These are phyloP conservation scores for Diaporthe ilicicola DNA, from an alignment of 2,329 filamentous ascomycete genomes.

Conservation along the genomic window DNA sequence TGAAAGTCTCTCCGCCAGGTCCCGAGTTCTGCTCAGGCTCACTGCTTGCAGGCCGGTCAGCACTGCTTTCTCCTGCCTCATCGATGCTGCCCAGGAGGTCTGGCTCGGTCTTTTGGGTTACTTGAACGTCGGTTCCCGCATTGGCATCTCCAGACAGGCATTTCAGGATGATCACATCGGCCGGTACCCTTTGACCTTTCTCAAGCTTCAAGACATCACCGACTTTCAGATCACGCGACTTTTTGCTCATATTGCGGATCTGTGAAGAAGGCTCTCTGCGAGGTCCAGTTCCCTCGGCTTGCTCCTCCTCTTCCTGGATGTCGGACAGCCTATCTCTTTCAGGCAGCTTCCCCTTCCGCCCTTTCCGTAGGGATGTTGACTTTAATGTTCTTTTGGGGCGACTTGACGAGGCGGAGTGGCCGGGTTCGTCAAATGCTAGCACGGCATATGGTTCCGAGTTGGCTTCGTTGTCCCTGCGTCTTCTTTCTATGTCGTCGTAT, in stretches of 20 bases:
- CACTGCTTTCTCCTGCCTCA: slow-evolving; percentile 40
- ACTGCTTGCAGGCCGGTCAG: slow-evolving; percentile 46
- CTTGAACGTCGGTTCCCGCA: slow-evolving; percentile 43
- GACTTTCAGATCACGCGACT: slow-evolving; percentile 88
- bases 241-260: slow-evolving; percentile 76
- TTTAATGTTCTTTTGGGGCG: slow-evolving; percentile 56
- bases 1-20: slow-evolving; percentile 88
- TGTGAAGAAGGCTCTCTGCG: slow-evolving; percentile 53
- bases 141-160: slow-evolving; percentile 55
- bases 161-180: slow-evolving; percentile 92
- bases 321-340: slow-evolving; percentile 63
- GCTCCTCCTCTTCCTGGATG: slow-evolving; percentile 75
- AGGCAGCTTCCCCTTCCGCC: slow-evolving; percentile 46
- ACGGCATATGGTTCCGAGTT: slow-evolving; percentile 91
- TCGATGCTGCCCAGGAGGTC: slow-evolving; percentile 52
- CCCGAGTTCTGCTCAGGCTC: slow-evolving; percentile 44
- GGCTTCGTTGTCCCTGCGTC: slow-evolving; percentile 89
- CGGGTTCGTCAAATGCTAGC: slow-evolving; percentile 72
- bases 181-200: slow-evolving; percentile 92
- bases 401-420: slow-evolving; percentile 41
- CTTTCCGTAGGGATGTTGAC: slow-evolving; percentile 51
- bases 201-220: slow-evolving; percentile 93
- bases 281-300: slow-evolving; percentile 52
- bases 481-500: slow-evolving; percentile 87
- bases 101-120: slow-evolving; percentile 46